Conservation (phyloP, 2,329 filamentous ascomycete species). For the Colletotrichum sansevieriae region DNA sequence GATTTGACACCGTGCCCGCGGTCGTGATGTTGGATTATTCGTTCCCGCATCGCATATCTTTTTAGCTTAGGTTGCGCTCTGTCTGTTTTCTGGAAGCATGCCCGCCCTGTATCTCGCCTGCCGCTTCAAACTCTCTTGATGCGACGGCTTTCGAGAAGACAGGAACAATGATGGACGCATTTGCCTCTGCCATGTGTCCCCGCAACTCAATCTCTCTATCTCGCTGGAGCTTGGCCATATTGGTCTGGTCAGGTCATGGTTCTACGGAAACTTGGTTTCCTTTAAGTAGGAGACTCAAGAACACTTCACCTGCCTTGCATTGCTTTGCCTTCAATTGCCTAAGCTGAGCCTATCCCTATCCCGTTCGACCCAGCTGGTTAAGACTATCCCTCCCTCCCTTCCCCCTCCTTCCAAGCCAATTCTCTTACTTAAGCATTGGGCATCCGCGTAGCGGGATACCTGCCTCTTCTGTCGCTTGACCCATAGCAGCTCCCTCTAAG, state of each 20-base stretch:
- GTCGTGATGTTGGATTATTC: background rate
- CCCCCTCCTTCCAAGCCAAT: background rate
- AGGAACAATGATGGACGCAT: conserved; percentile 4
- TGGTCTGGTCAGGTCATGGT: background rate
- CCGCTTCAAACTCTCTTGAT: conserved; percentile 15
- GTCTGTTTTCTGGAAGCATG: conserved; percentile 32
- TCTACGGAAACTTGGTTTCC: no score
- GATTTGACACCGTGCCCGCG: background rate
- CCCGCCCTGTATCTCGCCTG: conserved; percentile 18
- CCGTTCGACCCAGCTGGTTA: conserved; percentile 3
- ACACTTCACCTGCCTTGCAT: background rate
- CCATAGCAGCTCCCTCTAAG: conserved; percentile 36
- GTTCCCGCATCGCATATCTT: background rate
- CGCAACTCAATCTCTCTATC: conserved; percentile 1
- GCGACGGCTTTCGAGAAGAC: conserved; percentile 30
- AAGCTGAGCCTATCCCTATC: background rate
- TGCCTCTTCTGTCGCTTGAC: conserved; percentile 39
- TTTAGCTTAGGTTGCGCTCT: background rate
- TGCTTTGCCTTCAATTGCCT: background rate
- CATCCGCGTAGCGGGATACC: conserved; percentile 22
- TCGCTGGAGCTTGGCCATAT: no score
- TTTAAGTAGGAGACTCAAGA: no score
- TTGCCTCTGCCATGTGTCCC: background rate
- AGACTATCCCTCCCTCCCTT: no score
- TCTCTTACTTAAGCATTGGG: conserved; percentile 29